Evolutionary conservation across 805 yeast genomes (phyloP).

Genomic region (Tetrapisispora iriomotensis): DNA sequence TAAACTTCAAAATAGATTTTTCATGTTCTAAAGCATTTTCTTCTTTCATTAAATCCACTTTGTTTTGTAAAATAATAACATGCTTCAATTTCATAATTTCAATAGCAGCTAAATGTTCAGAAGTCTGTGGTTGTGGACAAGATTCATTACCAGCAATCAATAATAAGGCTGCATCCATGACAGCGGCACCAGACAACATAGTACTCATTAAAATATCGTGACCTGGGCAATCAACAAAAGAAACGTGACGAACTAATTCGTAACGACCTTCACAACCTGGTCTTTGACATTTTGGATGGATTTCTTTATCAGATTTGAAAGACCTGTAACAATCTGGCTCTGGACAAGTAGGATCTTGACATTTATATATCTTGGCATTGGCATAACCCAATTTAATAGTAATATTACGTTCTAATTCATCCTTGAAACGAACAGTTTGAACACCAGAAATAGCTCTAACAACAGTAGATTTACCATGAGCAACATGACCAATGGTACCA

Average conservation of each 20-base stretch:
- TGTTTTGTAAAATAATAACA: conserved; percentile 91
- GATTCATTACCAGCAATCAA: conserved; percentile 97
- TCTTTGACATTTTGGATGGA: conserved; percentile 82
- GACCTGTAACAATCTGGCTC: conserved; percentile 94
- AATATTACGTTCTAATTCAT: conserved; percentile 97
- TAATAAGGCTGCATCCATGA: conserved; percentile 97
- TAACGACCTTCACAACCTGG: conserved; percentile 87
- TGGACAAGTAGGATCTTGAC: conserved; percentile 76
- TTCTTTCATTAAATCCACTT: conserved; percentile 97
- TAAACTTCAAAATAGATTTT: conserved; percentile 82
- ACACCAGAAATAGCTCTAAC: conserved; percentile 97
- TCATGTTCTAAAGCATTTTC: conserved; percentile 94
- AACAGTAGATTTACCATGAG: conserved; percentile 90
- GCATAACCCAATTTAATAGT: conserved; percentile 98
- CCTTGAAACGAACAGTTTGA: conserved; percentile 97
- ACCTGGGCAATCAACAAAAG: conserved; percentile 99
- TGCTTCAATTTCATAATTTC: conserved; percentile 98
- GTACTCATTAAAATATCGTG: conserved; percentile 99
- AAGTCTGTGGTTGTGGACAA: conserved; percentile 99
- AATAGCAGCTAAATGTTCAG: conserved; percentile 98
- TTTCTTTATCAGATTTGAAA: conserved; percentile 89
- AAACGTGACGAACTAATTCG: conserved; percentile 86
- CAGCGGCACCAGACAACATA: conserved; percentile 99
- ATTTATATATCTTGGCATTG: conserved; percentile 93
- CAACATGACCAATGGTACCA: conserved; percentile 95